Base-by-base conservation (phyloP, 139 green algal species). In the Auxenochlorella pyrenoidosa region DNA sequence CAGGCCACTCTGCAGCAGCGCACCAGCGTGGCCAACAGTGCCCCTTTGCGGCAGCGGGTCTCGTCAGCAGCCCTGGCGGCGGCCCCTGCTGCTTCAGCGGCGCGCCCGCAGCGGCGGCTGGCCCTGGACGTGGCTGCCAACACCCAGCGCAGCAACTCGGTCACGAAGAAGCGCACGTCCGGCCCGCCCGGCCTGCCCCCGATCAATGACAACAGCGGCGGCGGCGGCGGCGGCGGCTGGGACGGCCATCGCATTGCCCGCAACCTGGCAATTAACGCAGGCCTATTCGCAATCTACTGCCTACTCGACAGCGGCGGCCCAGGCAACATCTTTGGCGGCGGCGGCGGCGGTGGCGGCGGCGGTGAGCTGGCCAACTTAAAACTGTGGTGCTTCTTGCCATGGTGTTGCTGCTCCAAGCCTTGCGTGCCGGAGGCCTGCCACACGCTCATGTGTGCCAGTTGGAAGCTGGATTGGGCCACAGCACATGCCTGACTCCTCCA, bases 101-200 rank as follows among this genome's bases (percentile, higher is more conserved):
- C 13, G 0, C 70, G 70, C n/a, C 70, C 34, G 70, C 70, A 47
- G 70, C 70, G 70, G 12, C 59, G 60, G 38, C 79, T 40, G 38
- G 38, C 47, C 1, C 47, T 87, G 44, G 18, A 40, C 3, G 63
- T 91, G 5, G 32, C 51, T 34, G 86, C 89, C 43, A 89, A 90
- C 58, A 88, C 84, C 34, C 87, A 94, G 70, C 40, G 84, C 36
- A 91, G 84, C 84, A 93, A 93, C 75, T 88, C 84, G 15, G 79
- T 66, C 30, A 93, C 90, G 26, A 93, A 93, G 54, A 93, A 92
- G 81, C 85, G 91, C 15, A 89, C 82, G 1, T 84, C 89, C 26
- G 91, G 91, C 6, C 91, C 91, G 5, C 91, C 91, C n/a, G 78
- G 78, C n/a, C 87, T 94, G 81, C 91, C 91, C n/a, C 91, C 91